Evolutionary conservation across 768 basidiomycete species (phyloP).

Genomic region (Pleurotus eryngii): DNA sequence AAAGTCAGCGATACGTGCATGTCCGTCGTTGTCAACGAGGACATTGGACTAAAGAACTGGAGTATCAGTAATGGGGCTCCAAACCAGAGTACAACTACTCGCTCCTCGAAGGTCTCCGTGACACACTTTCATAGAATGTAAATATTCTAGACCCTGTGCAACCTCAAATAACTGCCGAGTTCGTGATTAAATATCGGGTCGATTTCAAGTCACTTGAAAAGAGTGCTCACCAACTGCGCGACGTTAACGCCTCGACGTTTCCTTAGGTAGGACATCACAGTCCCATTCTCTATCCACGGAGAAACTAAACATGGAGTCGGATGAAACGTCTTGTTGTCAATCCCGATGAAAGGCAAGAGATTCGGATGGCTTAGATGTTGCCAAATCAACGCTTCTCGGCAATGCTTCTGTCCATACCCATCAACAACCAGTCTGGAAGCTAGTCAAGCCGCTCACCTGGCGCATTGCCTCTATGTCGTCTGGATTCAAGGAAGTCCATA

Average conservation of each 20-base stretch:
- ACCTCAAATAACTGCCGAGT: not conserved
- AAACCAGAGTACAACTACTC: not conserved
- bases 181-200: not conserved
- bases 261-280: not conserved
- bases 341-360: slow-evolving; percentile 3
- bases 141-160: not conserved
- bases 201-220: not conserved
- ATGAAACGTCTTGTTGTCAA: not conserved
- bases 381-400: slow-evolving; percentile 4
- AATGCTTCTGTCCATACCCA: not conserved
- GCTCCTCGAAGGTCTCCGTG: slow-evolving; percentile 5
- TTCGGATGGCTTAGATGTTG: slow-evolving; percentile 1
- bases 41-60: not conserved
- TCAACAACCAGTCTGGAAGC: not conserved
- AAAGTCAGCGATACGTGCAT: slow-evolving; percentile 5
- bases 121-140: not conserved
- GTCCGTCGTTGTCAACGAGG: slow-evolving; percentile 5
- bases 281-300: not conserved
- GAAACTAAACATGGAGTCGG: not conserved
- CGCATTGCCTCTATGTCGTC: not conserved
- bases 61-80: not conserved
- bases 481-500: not conserved
- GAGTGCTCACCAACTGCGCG: not conserved
- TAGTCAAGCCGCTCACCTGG: not conserved
- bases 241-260: not conserved